Evolutionary conservation across 139 green algal species (phyloP).

Genomic region (Chlamydomonas incerta): DNA sequence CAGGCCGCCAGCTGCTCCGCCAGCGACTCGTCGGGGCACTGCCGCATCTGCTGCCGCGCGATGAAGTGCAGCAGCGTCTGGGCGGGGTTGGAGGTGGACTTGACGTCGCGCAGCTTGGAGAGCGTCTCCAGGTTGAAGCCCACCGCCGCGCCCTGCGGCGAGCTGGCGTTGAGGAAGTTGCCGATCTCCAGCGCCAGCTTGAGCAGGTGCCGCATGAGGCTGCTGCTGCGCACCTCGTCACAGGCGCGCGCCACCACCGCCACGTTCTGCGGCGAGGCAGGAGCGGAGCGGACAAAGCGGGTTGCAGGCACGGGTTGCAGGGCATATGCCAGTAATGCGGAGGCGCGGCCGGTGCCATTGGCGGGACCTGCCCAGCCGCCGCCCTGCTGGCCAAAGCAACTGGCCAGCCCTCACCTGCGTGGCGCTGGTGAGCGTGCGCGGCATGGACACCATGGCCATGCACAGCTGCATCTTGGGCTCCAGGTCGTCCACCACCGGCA

Average conservation of each 20-base stretch:
- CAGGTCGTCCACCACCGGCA: neutral
- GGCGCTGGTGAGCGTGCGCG: neutral
- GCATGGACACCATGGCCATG: slow-evolving; percentile 32
- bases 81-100: slow-evolving; percentile 53
- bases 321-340: neutral
- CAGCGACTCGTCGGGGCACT: slow-evolving; percentile 70
- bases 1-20: slow-evolving; percentile 47
- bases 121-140: slow-evolving; percentile 67
- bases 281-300: no score
- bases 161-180: slow-evolving; percentile 71
- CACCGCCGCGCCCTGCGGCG: slow-evolving; percentile 38
- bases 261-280: neutral
- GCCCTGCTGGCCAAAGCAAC: neutral
- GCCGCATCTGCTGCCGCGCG: slow-evolving; percentile 64
- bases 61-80: slow-evolving; percentile 76
- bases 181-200: slow-evolving; percentile 59
- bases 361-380: neutral
- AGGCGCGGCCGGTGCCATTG: neutral
- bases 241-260: slow-evolving; percentile 46
- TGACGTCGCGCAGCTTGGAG: slow-evolving; percentile 67
- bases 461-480: slow-evolving; percentile 25
- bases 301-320: no score
- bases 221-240: slow-evolving; percentile 54
- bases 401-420: no score
- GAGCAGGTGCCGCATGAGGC: slow-evolving; percentile 57